Base-by-base conservation (phyloP, 805 yeast genomes). In the Candida lessepsii region DNA sequence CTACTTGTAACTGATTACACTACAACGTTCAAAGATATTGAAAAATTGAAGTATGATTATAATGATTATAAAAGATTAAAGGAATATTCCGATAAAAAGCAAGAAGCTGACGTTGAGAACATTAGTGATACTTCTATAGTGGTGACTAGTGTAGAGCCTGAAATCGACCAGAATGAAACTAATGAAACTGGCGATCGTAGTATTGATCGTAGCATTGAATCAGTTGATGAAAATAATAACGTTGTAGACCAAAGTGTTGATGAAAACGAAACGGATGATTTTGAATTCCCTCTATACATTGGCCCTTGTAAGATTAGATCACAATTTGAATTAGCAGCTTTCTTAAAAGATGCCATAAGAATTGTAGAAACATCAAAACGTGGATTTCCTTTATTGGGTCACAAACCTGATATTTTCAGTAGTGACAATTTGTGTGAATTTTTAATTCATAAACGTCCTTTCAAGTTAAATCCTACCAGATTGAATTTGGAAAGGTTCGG, bases 371-470 rank as follows among this genome's bases (percentile, higher is more conserved):
- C 59, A 1, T 46, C 49, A 3, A 60, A 54, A 40, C 51, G 72
- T 20, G 63, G 56, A 36, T 58, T 70, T 15, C 65, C 67, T 0
- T 45, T 70, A 14, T 72, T 73, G 2, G 73, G 74, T 1, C 64
- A 62, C 41, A 58, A 56, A 33, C 60, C 59, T 37, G 70, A 67
- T 28, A 60, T 63, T 6, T 69, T 70, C 49, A 58, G 62, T 35
- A 65, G 73, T 42, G 70, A 67, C 24, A 61, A 60, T 19, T 42
- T 70, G 9, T 63, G 70, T 45, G 58, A 57, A 8, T 45, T 45
- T 23, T 28, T 45, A 15, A 42, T 45, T 10, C 47, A 45, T 17
- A 35, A 45, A 29, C 51, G 67, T 29, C 63, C 67, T 1, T 52
- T 49, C 37, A 63, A 61, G 1, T 51, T 69, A 35, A 58, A 58